Conservation (phyloP, 495 filamentous ascomycete genomes). For the Wilcoxina mikolae region DNA sequence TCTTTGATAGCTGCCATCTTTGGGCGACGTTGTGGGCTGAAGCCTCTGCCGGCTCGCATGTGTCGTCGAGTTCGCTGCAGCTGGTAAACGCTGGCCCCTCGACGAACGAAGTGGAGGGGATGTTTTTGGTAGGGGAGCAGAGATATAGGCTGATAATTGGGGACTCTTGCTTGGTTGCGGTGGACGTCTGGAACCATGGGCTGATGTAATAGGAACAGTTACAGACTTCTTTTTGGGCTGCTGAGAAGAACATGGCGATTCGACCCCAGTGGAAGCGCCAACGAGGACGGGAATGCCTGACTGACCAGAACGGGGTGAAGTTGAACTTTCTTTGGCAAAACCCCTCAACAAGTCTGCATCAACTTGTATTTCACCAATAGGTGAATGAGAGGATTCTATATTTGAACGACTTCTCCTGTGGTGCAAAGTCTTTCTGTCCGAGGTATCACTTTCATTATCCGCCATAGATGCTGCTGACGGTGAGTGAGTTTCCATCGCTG, state of each 20-base stretch:
- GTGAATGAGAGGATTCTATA: conserved; percentile 35
- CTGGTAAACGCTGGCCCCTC: conserved; percentile 13
- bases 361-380: conserved; percentile 22
- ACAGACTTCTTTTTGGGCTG: conserved; percentile 1
- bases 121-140: conserved; percentile 44
- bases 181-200: conserved; percentile 25
- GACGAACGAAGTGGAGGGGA: conserved; percentile 33
- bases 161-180: conserved; percentile 33
- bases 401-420: conserved; percentile 31
- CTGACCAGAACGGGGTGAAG: conserved; percentile 10
- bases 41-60: conserved; percentile 20
- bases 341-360: conserved; percentile 11
- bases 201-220: conserved; percentile 13
- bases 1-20: conserved; percentile 28
- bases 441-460: conserved; percentile 22
- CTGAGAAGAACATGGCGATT: not conserved
- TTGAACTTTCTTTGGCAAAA: not conserved
- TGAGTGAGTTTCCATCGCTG: conserved; percentile 23
- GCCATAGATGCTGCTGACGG: conserved; percentile 27
- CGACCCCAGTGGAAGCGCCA: not conserved
- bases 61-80: conserved; percentile 4
- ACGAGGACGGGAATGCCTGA: conserved; percentile 16
- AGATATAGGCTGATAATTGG: conserved; percentile 50
- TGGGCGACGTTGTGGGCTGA: conserved; percentile 10
- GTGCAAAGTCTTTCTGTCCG: conserved; percentile 33